phyloP scores from a whole-genome alignment of 2,329 filamentous ascomycete species.

The Bimuria novae-zelandiae region DNA sequence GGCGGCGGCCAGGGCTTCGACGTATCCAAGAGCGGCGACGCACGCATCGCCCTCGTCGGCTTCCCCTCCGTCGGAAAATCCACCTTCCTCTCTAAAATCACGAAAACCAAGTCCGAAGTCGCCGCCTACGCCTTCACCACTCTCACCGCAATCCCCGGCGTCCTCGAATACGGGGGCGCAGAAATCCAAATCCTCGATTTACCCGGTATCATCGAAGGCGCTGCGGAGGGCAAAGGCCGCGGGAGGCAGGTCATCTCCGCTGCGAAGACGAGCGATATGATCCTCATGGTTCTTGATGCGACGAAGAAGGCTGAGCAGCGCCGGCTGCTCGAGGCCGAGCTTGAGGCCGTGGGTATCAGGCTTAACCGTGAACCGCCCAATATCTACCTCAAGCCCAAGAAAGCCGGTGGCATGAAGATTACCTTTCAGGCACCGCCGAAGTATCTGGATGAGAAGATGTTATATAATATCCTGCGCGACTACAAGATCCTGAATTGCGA shows the following conservation, averaged over 20 bases:
- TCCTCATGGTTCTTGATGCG: conserved; percentile 95
- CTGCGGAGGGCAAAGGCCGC: conserved; percentile 91
- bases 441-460: conserved; percentile 93
- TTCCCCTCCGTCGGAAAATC: conserved; percentile 99
- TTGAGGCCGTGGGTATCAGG: conserved; percentile 93
- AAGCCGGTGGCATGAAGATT: conserved; percentile 98
- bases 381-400: conserved; percentile 96
- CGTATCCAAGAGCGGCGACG: conserved; percentile 95
- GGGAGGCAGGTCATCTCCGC: conserved; percentile 96
- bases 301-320: conserved; percentile 96
- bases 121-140: conserved; percentile 98
- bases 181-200: conserved; percentile 98
- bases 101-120: conserved; percentile 94
- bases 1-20: conserved; percentile 81
- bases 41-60: conserved; percentile 94
- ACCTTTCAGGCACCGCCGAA: conserved; percentile 91
- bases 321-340: conserved; percentile 83
- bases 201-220: conserved; percentile 97
- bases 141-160: conserved; percentile 93
- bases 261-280: conserved; percentile 96
- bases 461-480: conserved; percentile 95
- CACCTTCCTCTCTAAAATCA: conserved; percentile 98
- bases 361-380: conserved; percentile 93
- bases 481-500: conserved; percentile 99
- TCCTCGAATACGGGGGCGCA: conserved; percentile 94